phyloP scores from a whole-genome alignment of 345 rosid species.

The Linum usitatissimum region DNA sequence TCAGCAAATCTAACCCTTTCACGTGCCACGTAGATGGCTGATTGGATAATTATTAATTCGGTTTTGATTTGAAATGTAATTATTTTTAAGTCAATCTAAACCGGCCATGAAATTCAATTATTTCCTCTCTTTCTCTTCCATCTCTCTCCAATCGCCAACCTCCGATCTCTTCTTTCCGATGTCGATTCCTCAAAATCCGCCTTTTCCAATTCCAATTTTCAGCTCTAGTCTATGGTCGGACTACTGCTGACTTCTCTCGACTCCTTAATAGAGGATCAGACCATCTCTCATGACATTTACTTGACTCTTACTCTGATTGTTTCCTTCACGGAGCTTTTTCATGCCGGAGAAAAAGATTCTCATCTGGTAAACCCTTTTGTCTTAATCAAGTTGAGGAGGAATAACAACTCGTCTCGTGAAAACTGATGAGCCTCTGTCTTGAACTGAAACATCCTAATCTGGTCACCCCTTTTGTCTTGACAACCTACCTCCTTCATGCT shows the following conservation, averaged over 20 bases:
- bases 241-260: slow-evolving; percentile 77
- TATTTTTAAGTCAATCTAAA: too few species aligned
- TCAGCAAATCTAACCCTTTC: too few species aligned
- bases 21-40: too few species aligned
- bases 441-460: not conserved
- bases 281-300: slow-evolving; percentile 56
- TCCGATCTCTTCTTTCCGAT: slow-evolving; percentile 91
- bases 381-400: slow-evolving; percentile 10
- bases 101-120: too few species aligned
- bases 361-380: slow-evolving; percentile 50
- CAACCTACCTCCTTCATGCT: slow-evolving; percentile 35
- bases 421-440: slow-evolving; percentile 3
- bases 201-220: slow-evolving; percentile 72
- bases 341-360: too few species aligned
- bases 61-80: too few species aligned
- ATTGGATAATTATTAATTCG: too few species aligned
- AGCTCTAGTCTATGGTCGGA: slow-evolving; percentile 66
- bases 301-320: slow-evolving; percentile 46
- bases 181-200: slow-evolving; percentile 88
- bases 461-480: not conserved
- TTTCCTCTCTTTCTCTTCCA: too few species aligned
- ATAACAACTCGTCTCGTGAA: slow-evolving; percentile 1
- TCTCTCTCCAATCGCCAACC: too few species aligned
- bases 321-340: slow-evolving; percentile 66
- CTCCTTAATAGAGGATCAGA: slow-evolving; percentile 60